Evolutionary conservation across 2,329 filamentous ascomycete genomes (phyloP), one percentile per base, ranked within the genome.

Genomic region (Drechslera avenae): DNA sequence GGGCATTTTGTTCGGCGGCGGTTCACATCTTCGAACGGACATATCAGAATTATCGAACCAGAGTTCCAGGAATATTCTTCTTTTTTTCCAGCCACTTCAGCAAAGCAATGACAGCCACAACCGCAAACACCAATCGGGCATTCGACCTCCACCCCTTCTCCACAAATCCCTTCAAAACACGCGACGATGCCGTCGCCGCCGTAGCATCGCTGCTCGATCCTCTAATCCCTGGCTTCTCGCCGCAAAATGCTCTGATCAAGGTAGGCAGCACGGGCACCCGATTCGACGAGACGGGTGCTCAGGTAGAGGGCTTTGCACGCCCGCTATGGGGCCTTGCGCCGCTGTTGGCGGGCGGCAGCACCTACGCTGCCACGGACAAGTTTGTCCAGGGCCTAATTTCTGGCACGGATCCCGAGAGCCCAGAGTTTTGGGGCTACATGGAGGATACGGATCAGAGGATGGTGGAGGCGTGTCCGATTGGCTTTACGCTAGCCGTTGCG

Each of bases 391-490:
- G 89, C 3, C 77, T 92, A 49, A 83, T 84, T 56, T 80, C 84
- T 26, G 89, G 88, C 0, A 91, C 87, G 0, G 84, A 92, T 61
- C 88, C 88, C 0, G 78, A 84, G 36, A 83, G 77, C 50, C 79
- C 83, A 0, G 89, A 91, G 72, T 92, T 86, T 64, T 93, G 89
- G 89, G 89, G 88, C 0, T 85, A 83, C 48, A 87, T 89, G 57
- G 81, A 85, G 58, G 88, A 91, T 66, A 85, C 87, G 50, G 89
- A 92, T 66, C 89, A 92, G 76, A 79, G 89, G 19, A 92, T 92
- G 89, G 89, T 92, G 2, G 89, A 93, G 70, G 90, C 91, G 81
- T 91, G 88, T 66, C 88, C 89, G 1, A 79, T 92, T 51, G 89
- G 89, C 0, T 92, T 85, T 63, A 84, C 88, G 1, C 77, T 93